Evolutionary conservation across 148 eudicot genomes (phyloP).

Genomic region (Diospyros kaki): DNA sequence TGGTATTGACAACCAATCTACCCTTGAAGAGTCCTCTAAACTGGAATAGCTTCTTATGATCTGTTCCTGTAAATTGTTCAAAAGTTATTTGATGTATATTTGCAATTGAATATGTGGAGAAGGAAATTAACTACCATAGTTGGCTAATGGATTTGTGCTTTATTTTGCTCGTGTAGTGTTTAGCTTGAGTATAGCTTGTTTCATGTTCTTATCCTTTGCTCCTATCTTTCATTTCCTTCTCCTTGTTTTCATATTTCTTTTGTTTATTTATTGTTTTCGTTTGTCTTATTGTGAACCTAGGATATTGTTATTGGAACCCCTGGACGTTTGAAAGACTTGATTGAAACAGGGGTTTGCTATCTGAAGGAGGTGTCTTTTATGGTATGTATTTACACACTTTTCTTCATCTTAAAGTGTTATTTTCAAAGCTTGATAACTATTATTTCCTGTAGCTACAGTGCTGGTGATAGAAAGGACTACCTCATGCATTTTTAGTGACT

Average conservation of each 20-base stretch:
- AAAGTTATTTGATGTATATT: background rate
- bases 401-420: background rate
- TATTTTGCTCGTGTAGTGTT: background rate
- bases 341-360: constrained; percentile 75
- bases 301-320: constrained; percentile 98
- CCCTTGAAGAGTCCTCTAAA: background rate
- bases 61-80: background rate
- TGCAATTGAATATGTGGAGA: background rate
- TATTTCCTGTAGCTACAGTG: background rate
- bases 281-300: constrained; percentile 36
- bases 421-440: background rate
- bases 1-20: background rate
- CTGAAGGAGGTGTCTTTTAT: constrained; percentile 81
- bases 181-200: background rate
- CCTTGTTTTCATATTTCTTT: background rate
- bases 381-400: constrained; percentile 39
- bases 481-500: background rate
- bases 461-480: background rate
- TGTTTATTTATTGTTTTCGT: background rate
- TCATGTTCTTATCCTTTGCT: background rate
- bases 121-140: background rate
- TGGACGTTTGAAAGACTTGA: constrained; percentile 91
- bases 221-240: background rate
- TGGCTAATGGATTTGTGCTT: constrained; percentile 7
- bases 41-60: background rate